Evolutionary conservation across 148 eudicot genomes (phyloP), one percentile per base, ranked within the genome.

Genomic region (Vaccinium vitisidaea): DNA sequence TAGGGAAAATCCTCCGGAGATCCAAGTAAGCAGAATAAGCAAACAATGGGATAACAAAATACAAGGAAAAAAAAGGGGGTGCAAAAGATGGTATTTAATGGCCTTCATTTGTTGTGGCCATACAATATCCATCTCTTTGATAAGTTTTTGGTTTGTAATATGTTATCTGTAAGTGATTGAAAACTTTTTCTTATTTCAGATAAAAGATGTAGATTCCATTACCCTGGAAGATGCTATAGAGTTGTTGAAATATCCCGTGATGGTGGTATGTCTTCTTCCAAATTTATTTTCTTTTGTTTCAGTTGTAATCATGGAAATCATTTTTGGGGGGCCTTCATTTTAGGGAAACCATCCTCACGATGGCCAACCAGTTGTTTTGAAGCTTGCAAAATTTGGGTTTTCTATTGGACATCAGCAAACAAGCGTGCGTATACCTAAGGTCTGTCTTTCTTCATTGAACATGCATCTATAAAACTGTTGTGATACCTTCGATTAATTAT

Each of bases 331-430:
- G 19, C 8, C 74, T 81, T 81, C 18, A 8, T 86, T 61, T 85
- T 88, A 97, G 99, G 99, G 99, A 83, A 88, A 89, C 67, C 98
- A 97, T 84, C 99, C 96, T 30, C 92, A 87, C 18, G 95, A 91
- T 88, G 88, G 90, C 71, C 90, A 80, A 70, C 98, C 98, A 61
- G 90, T 97, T 73, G 19, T 88, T 4, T 74, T 97, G 81, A 94
- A 88, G 92, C 86, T 91, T 83, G 92, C 92, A 49, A 97, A 82
- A 86, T 59, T 25, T 61, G 95, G 98, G 27, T 97, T 90, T 87
- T 84, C 94, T 16, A 87, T 97, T 58, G 92, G 88, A 91, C 91
- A 97, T 87, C 89, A 96, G 86, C 91, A 94, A 49, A 82, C 78
- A 46, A 88, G 81, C 69, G 96, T 91, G 82, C 84, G 92, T 74